A percentile compares a stretch with the other conserved stretches of the same genome.
These are phyloP conservation scores for Gossypium ekmanianum DNA, from an alignment of 345 rosid species.

Conservation along the genomic window DNA sequence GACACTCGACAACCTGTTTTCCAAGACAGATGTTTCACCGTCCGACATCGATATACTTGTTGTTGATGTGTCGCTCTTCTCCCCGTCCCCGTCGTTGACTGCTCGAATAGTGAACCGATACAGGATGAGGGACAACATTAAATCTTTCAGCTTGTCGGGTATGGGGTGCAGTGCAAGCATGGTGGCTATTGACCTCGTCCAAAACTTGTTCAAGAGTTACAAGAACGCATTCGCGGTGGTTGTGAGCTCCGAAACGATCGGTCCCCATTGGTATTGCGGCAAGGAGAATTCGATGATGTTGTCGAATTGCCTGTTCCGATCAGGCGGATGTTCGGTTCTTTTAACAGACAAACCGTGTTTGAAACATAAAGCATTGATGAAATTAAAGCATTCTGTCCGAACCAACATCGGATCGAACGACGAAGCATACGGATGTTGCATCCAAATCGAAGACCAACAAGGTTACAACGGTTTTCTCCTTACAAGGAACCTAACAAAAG, in stretches of 20 bases:
- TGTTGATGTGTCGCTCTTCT: constrained; percentile 58
- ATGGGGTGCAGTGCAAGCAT: constrained; percentile 65
- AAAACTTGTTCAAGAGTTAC: constrained; percentile 41
- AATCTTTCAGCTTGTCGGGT: constrained; percentile 63
- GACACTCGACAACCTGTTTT: constrained; percentile 56
- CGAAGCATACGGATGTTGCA: constrained; percentile 65
- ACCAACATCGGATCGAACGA: constrained; percentile 52
- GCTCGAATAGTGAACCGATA: constrained; percentile 56
- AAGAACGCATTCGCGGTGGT: constrained; percentile 52
- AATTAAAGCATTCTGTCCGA: constrained; percentile 41
- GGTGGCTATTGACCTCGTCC: constrained; percentile 40
- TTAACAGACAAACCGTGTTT: constrained; percentile 49
- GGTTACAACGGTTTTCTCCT: constrained; percentile 45
- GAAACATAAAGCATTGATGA: constrained; percentile 45
- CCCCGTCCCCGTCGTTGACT: constrained; percentile 64
- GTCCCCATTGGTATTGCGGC: constrained; percentile 69
- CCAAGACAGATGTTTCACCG: constrained; percentile 44
- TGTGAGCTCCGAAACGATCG: constrained; percentile 69
- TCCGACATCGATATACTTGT: constrained; percentile 56
- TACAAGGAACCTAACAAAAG: constrained; percentile 33
- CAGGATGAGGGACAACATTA: constrained; percentile 64
- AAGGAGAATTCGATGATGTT: constrained; percentile 75
- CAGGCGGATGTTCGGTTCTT: constrained; percentile 72
- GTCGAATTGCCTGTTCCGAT: constrained; percentile 65
- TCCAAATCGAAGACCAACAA: constrained; percentile 39